Evolutionary conservation across 2,329 filamentous ascomycete species (phyloP), one percentile per base, ranked within the genome.

Genomic region (Alternaria incomplexa): DNA sequence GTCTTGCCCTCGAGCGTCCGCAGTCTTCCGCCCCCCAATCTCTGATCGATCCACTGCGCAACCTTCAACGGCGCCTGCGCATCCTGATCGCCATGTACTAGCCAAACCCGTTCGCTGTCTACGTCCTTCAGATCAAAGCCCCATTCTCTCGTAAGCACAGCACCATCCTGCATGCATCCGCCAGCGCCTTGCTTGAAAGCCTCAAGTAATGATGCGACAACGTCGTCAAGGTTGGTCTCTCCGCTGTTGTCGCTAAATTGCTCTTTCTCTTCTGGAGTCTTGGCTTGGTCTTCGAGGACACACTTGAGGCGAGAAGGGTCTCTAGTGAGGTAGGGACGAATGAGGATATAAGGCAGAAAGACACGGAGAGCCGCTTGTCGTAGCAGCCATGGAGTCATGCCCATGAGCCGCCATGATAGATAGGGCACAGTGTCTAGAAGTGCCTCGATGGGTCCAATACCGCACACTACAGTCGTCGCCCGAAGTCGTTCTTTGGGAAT

Each of bases 401-500:
- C 66, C 17, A 71, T 30, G 45, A 70, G 13, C 56, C 62, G 44
- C 73, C 66, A 52, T 59, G 51, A 26, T 44, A 56, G 23, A 62
- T 32, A 28, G 62, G 68, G 57, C 53, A 17, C 9, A 15, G 22
- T 23, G 25, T 69, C 45, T 63, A 59, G 15, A 11, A 50, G 63
- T 12, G 68, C 58, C 6, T 73, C 69, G 10, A 71, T 56, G 17
- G 68, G 63, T 28, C 63, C 69, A 48, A 73, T 72, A 15, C 70
- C 66, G 9, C 65, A 68, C 11, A 73, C 67, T 7, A 73, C 61
- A 6, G 63, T 63, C 5, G 62, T 66, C n/a, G 58, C 62, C 10
- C 61, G 62, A 11, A 75, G 57, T 6, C 72, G 64, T 22, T 62
- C 63, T 32, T 56, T 58, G 15, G 81, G 76, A 6, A 84, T 66